phyloP scores from a whole-genome alignment of 805 yeast species.

The Yamadazyma philogaea region DNA sequence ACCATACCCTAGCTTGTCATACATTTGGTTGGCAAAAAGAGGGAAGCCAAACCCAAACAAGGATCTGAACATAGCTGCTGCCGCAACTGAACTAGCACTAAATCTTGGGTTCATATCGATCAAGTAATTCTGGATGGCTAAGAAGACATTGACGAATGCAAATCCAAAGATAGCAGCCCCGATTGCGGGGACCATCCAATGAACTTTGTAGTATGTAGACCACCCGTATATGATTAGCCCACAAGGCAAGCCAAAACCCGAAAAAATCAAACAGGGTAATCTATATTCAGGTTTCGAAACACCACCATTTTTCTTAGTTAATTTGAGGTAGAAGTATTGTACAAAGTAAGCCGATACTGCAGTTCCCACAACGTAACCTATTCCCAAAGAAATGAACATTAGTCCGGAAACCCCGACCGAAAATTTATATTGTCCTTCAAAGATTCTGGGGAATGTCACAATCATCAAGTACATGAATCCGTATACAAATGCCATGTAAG shows the following conservation, averaged over 20 bases:
- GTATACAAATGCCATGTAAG: slow-evolving; percentile 41
- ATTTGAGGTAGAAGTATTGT: slow-evolving; percentile 22
- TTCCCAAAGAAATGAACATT: slow-evolving; percentile 40
- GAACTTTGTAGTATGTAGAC: slow-evolving; percentile 34
- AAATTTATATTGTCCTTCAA: slow-evolving; percentile 29
- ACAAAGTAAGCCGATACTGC: slow-evolving; percentile 28
- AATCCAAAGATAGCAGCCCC: slow-evolving; percentile 38
- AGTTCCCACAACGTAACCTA: slow-evolving; percentile 34
- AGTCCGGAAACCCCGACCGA: slow-evolving; percentile 30
- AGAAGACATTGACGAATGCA: slow-evolving; percentile 36
- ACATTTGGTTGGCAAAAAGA: slow-evolving; percentile 36
- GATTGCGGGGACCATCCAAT: slow-evolving; percentile 38
- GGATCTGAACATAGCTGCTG: slow-evolving; percentile 39
- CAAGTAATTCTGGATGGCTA: slow-evolving; percentile 34
- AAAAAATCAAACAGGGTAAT: slow-evolving; percentile 33
- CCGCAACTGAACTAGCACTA: slow-evolving; percentile 41
- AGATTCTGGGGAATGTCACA: slow-evolving; percentile 36
- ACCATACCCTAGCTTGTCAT: slow-evolving; percentile 32
- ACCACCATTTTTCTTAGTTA: slow-evolving; percentile 28
- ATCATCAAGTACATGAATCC: slow-evolving; percentile 43
- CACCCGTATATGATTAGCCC: slow-evolving; percentile 42
- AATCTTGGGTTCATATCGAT: slow-evolving; percentile 39
- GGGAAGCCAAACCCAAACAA: slow-evolving; percentile 41
- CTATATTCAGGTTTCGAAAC: slow-evolving; percentile 37
- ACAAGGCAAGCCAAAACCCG: slow-evolving; percentile 32